Evolutionary conservation across 768 basidiomycete species (phyloP), one percentile per base, ranked within the genome.

Genomic region (Clathrus columnatus): DNA sequence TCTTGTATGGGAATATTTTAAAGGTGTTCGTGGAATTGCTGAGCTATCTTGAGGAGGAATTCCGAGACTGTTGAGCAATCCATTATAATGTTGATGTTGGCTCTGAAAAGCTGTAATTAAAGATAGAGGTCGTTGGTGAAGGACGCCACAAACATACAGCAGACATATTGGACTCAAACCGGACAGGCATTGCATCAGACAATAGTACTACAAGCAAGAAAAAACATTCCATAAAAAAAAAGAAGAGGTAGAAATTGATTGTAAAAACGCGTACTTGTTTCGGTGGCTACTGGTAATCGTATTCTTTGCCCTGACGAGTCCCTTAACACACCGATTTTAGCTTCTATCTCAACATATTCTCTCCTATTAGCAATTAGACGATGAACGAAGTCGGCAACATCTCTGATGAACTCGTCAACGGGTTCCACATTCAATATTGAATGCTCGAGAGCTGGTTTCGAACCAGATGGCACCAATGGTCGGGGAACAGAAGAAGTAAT

Each of bases 151-250:
- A 24, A 77, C 86, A 64, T 65, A 95, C 91, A 60, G 76, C 70
- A 43, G 89, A 80, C 94, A 99, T 97, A 66, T 95, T 93, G 58
- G 91, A 87, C 67, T 93, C 88, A 68, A 97, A 97, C 11, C 83
- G 82, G 54, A 83, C 65, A 2, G 79, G 58, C 29, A 66, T 70
- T 50, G 84, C 80, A 7, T 85, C 83, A 4, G 70, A 61, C 5
- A 95, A 70, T 59, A 94, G 92, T 96, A 65, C 10, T 51, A 45
- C 54, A 47, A 43, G 18, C 0, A 29, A 36, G 27, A 50, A 26
- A n/a, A n/a, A n/a, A n/a, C n/a, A n/a, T n/a, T n/a, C 55, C 48
- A 17, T 36, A 56, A 11, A 29, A 27, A 7, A 45, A 5, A 16
- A 8, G 17, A 28, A 4, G 7, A 21, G 47, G 5, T 16, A 14